Evolutionary conservation across 768 basidiomycete genomes (phyloP).

Genomic region (Termitomyces bulborhizus): DNA sequence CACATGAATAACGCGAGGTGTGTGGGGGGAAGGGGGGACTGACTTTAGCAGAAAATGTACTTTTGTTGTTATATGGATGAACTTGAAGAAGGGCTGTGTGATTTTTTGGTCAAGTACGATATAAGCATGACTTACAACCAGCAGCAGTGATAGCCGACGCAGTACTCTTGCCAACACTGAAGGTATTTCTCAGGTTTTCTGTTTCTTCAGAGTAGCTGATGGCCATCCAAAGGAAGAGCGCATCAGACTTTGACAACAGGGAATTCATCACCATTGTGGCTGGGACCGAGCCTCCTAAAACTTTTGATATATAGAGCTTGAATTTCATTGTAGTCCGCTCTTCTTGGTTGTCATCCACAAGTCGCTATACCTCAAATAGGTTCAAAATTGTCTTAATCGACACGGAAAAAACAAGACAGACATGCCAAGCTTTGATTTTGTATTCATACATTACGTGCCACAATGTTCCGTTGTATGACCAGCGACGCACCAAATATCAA

Average conservation of each 20-base stretch:
- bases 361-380: conserved; percentile 1
- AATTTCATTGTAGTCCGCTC: neutral
- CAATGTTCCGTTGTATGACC: neutral
- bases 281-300: neutral
- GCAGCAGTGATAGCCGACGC: neutral
- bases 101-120: too few relatives aligned
- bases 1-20: too few relatives aligned
- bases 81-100: too few relatives aligned
- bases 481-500: neutral
- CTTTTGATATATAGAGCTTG: conserved; percentile 4
- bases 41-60: too few relatives aligned
- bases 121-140: neutral
- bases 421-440: conserved; percentile 3
- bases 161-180: neutral
- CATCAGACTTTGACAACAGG: too few relatives aligned
- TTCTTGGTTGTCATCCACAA: neutral
- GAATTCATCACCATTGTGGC: neutral
- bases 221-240: conserved; percentile 1
- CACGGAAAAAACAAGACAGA: neutral
- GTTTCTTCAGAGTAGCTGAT: conserved; percentile 6
- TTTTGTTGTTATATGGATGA: too few relatives aligned
- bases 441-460: conserved; percentile 8
- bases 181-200: neutral
- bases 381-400: neutral
- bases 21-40: too few relatives aligned